phyloP scores from a whole-genome alignment of 116 monocot species.

The Posidonia oceanica region DNA sequence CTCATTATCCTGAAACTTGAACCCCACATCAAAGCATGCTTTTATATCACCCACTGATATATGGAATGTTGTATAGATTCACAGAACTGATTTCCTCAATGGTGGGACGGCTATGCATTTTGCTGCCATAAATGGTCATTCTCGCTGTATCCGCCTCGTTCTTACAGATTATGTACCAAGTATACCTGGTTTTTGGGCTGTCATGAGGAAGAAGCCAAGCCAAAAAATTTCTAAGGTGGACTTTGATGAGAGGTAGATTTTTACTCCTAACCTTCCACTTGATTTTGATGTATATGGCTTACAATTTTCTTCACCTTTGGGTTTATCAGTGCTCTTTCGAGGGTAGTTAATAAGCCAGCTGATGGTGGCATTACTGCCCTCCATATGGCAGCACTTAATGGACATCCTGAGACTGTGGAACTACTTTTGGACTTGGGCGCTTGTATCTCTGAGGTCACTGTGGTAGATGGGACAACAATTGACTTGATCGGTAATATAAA shows the following conservation, averaged over 20 bases:
- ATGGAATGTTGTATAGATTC: slow-evolving; percentile 38
- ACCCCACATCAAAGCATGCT: neutral
- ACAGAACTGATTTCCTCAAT: slow-evolving; percentile 87
- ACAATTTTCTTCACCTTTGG: neutral
- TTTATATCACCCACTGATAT: neutral
- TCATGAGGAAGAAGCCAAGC: slow-evolving; percentile 24
- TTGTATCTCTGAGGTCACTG: slow-evolving; percentile 52
- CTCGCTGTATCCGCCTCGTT: slow-evolving; percentile 83
- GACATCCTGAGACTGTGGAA: slow-evolving; percentile 69
- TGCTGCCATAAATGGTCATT: slow-evolving; percentile 84
- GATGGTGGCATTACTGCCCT: slow-evolving; percentile 96
- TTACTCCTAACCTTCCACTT: neutral
- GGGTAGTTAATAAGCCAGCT: slow-evolving; percentile 63
- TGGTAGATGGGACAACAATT: slow-evolving; percentile 92
- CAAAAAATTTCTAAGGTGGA: slow-evolving; percentile 20
- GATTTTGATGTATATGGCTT: neutral
- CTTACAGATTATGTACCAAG: slow-evolving; percentile 83
- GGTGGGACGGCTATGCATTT: slow-evolving; percentile 91
- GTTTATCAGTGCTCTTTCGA: slow-evolving; percentile 36
- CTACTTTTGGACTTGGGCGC: slow-evolving; percentile 88
- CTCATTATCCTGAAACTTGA: neutral
- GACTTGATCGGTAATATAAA: slow-evolving; percentile 67
- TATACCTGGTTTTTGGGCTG: slow-evolving; percentile 49
- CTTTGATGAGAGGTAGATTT: slow-evolving; percentile 56
- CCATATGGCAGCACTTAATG: slow-evolving; percentile 96